A percentile compares a stretch with the other conserved stretches of the same genome.
Conservation (phyloP, 2,329 filamentous ascomycete species). For the Thielaviopsis musarum region DNA sequence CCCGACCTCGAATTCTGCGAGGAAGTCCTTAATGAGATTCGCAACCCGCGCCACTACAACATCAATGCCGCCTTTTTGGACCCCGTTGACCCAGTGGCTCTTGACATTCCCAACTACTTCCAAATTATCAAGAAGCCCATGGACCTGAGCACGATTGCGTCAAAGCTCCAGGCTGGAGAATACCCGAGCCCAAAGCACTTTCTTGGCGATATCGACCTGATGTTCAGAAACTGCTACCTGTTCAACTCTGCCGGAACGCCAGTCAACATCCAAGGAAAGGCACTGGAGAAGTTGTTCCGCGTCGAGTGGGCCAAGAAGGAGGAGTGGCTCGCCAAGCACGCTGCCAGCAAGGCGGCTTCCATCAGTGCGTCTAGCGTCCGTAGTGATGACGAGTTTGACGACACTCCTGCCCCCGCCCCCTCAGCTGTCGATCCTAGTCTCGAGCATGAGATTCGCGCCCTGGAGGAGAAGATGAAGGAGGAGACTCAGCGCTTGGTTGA, state of each 20-base stretch:
- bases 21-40: conserved; percentile 60
- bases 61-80: conserved; percentile 60
- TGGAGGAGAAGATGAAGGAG: conserved; percentile 34
- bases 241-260: conserved; percentile 68
- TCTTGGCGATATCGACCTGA: conserved; percentile 63
- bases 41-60: conserved; percentile 51
- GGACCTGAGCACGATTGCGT: conserved; percentile 71
- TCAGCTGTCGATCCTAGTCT: conserved; percentile 25
- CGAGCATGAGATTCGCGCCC: conserved; percentile 31
- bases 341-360: conserved; percentile 35
- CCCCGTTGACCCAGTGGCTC: conserved; percentile 81
- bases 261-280: conserved; percentile 54
- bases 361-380: conserved; percentile 45
- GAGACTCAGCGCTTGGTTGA: conserved; percentile 42
- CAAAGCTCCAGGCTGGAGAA: conserved; percentile 59
- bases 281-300: conserved; percentile 61
- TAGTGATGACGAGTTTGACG: conserved; percentile 54
- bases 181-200: conserved; percentile 77
- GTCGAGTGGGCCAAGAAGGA: conserved; percentile 62
- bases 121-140: conserved; percentile 93
- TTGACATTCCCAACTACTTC: conserved; percentile 87
- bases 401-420: conserved; percentile 32
- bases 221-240: conserved; percentile 77
- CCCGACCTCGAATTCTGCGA: conserved; percentile 84
- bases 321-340: conserved; percentile 62